phyloP scores from a whole-genome alignment of 148 eudicot genomes.

The Diospyros lotus region DNA sequence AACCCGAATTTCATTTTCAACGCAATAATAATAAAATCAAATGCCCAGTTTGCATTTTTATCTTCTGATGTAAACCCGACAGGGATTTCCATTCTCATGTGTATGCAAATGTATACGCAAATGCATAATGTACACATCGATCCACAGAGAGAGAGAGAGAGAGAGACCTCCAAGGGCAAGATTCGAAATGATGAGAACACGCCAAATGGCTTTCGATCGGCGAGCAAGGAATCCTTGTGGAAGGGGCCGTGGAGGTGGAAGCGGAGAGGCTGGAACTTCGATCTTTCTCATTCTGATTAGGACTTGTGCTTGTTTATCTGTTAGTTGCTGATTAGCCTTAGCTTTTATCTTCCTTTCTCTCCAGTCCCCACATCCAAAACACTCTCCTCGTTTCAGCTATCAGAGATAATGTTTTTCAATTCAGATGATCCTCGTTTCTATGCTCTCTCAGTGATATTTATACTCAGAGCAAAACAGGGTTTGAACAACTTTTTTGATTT shows the following conservation, averaged over 20 bases:
- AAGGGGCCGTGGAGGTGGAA: background rate
- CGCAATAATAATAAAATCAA: background rate
- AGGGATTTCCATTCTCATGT: background rate
- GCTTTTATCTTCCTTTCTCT: too few relatives aligned
- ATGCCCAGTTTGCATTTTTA: background rate
- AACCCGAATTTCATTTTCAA: conserved; percentile 4
- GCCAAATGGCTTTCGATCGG: conserved; percentile 11
- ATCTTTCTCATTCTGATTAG: background rate
- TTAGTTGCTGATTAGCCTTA: too few relatives aligned
- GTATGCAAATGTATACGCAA: background rate
- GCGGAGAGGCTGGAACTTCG: background rate
- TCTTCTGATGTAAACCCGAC: background rate
- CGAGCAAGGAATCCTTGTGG: conserved; percentile 1
- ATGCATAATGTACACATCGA: background rate
- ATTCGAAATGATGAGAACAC: conserved; percentile 11
- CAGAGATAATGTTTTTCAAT: too few relatives aligned
- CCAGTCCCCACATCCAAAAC: too few relatives aligned
- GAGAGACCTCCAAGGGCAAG: conserved; percentile 7
- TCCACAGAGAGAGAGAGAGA: background rate
- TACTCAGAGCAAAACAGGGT: too few relatives aligned
- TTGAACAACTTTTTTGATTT: too few relatives aligned
- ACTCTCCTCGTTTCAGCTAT: too few relatives aligned
- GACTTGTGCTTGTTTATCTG: too few relatives aligned
- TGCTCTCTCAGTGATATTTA: too few relatives aligned
- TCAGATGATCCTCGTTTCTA: too few relatives aligned